Base-by-base conservation (phyloP, 2,329 filamentous ascomycete genomes). In the Colletotrichum simmondsii region DNA sequence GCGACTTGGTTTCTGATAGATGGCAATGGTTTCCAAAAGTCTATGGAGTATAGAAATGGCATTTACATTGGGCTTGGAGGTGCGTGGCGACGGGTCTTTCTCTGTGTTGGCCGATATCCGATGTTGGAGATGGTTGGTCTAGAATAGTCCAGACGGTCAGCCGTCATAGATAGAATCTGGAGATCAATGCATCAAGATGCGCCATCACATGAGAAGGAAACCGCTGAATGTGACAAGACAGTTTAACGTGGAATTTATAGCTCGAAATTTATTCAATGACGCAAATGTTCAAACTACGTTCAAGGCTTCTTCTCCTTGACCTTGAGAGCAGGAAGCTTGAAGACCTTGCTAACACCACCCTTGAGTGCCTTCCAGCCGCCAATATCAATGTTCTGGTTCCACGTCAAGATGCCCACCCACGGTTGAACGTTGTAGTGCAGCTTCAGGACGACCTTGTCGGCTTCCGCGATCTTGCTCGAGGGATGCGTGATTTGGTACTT, bases 401-500 rank as follows among this genome's bases (percentile, higher is more conserved):
- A 99, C 54, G 93, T 93, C 81, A 98, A 83, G 65, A 93, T 84
- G 16, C 97, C 97, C 12, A 99, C 95, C 94, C 96, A 98, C 37
- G 97, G 97, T 87, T 99, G 97, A 73, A 98, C 93, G 84, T 98
- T 98, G 91, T 97, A 99, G 80, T 97, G 93, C 65, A 98, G 86
- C 78, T 92, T 91, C 75, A 99, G 86, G 35, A 90, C 92, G 69
- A 96, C 94, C 80, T 97, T 92, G 63, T 89, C 86, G 61, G 91
- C 87, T 79, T 93, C 89, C 58, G 94, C 93, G 76, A 98, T 88
- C 82, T 92, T 92, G 74, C 95, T 94, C 12, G 89, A 90, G 12
- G 96, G 94, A 82, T 98, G 95, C 5, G 95, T 97, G 84, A 99
- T 97, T 81, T 98, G 95, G 87, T 99, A 99, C 84, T 99, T 99